These are phyloP conservation scores for Casuarina equisetifolia DNA, from an alignment of 306 rosid species.

Conservation along the genomic window DNA sequence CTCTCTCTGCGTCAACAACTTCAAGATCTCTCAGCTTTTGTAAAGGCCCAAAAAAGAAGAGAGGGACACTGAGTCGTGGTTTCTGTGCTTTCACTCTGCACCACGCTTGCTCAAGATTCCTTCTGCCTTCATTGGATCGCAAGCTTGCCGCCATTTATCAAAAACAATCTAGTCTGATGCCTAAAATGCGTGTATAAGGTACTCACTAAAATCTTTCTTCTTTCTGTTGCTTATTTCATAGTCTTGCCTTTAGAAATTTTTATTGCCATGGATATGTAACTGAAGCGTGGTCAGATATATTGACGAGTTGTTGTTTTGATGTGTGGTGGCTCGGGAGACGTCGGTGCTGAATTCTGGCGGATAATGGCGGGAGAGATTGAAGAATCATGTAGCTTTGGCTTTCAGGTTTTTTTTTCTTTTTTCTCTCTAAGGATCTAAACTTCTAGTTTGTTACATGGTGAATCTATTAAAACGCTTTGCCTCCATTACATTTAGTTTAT, in stretches of 20 bases:
- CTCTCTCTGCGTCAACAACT: too few species aligned
- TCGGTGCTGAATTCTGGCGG: conserved; percentile 33
- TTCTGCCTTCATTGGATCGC: not conserved
- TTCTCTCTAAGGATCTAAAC: conserved; percentile 30
- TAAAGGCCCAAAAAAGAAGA: not conserved
- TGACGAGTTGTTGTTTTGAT: conserved; percentile 1
- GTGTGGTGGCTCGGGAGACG: conserved; percentile 18
- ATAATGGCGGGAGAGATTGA: conserved; percentile 68
- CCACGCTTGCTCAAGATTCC: conserved; percentile 42
- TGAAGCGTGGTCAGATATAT: not conserved
- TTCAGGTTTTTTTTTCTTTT: conserved; percentile 51
- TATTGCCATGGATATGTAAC: not conserved
- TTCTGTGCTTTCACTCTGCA: conserved; percentile 22
- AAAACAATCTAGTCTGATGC: not conserved
- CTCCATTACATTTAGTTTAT: not conserved
- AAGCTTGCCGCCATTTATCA: conserved; percentile 7
- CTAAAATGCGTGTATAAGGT: conserved; percentile 12
- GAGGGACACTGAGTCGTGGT: not conserved
- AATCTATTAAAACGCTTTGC: not conserved
- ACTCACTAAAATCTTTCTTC: not conserved
- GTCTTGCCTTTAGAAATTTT: not conserved
- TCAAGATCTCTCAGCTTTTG: not conserved
- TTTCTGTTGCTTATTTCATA: not conserved
- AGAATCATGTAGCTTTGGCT: conserved; percentile 50
- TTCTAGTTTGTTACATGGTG: not conserved